phyloP scores from a whole-genome alignment of 1,284 basidiomycete species.

The Moesziomyces parantarcticus region DNA sequence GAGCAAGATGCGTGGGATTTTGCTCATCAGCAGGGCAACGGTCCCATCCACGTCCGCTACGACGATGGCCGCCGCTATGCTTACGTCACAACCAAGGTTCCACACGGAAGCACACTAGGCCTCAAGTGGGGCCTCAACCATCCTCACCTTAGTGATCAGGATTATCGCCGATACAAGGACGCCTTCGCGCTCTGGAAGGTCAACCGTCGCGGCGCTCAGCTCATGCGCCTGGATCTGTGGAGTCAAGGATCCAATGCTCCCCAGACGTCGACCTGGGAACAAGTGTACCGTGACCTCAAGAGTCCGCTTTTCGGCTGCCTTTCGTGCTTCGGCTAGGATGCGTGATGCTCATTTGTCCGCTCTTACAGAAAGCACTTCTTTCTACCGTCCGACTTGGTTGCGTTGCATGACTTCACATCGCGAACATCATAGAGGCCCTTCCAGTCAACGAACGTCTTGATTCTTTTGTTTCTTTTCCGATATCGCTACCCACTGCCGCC shows the following conservation, averaged over 20 bases:
- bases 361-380: too few species aligned
- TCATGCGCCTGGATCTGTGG: slow-evolving; percentile 1
- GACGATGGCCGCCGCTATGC: background rate
- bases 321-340: too few species aligned
- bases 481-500: too few species aligned
- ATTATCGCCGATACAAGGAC: background rate
- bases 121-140: background rate
- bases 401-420: too few species aligned
- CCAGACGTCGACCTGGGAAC: background rate
- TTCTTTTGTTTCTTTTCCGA: too few species aligned
- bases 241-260: background rate
- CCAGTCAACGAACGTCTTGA: too few species aligned
- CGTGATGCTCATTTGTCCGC: too few species aligned
- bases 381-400: too few species aligned
- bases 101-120: background rate
- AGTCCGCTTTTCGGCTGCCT: too few species aligned
- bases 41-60: background rate
- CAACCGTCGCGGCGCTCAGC: background rate
- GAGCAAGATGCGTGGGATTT: background rate
- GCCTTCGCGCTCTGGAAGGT: slow-evolving; percentile 4
- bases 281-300: background rate
- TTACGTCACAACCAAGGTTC: slow-evolving; percentile 3
- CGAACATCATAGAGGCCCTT: too few species aligned
- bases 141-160: background rate
- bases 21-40: background rate